Evolutionary conservation across 169 alveolate species (phyloP), one percentile per base, ranked within the genome.

Genomic region (Plasmodium cynomolgi): DNA sequence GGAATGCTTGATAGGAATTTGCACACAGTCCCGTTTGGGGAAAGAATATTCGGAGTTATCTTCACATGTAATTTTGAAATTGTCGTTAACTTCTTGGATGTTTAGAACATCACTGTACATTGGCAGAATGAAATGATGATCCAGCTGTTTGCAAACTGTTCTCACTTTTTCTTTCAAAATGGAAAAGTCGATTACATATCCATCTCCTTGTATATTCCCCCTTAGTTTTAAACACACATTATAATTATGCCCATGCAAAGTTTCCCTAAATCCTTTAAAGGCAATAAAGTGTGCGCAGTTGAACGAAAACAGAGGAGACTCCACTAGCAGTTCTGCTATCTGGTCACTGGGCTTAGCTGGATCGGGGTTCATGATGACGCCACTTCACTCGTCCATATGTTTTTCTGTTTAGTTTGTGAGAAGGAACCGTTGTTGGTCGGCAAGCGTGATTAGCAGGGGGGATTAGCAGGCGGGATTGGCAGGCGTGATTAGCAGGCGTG

Each of bases 201-300:
- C 95, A 82, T 91, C 95, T 3, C 33, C 62, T 47, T 83, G 91
- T 91, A 91, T 73, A 91, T 31, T 26, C 4, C 95, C 95, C 84
- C 56, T 71, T 44, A 91, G 31, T 91, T 82, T 91, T 71, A 91
- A 82, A 20, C 85, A 81, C 11, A 91, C 95, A n/a, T 79, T 91
- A 91, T 91, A 91, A 79, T 91, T 91, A 82, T 91, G 95, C 5
- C 95, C 95, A 91, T 91, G 95, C 75, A 91, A 72, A 2, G 84
- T 56, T 91, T 91, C 95, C 75, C 79, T 81, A 47, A 75, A 91
- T 47, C 95, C 95, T 56, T 91, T 81, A 33, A 81, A 91, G 11
- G 95, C 95, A 39, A 91, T 91, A 91, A 91, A 91, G 47, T 91
- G 95, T 31, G 95, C 95, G 58, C 92, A 81, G 34, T 82, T 13